Conservation (phyloP, 202 grass and related monocot genomes). For the Dendrocalamus latiflorus region DNA sequence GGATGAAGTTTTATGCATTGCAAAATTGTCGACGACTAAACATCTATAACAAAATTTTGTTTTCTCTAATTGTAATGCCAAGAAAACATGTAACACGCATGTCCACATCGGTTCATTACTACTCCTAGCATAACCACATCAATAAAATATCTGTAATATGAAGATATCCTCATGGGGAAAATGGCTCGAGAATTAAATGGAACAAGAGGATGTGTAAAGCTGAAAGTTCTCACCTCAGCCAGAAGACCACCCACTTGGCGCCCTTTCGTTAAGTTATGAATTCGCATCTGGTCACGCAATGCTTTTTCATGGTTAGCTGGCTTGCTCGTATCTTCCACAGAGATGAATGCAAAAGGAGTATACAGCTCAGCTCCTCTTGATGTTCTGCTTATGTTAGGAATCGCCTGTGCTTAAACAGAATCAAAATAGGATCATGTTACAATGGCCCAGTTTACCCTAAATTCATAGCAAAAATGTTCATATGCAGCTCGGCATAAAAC, state of each 20-base stretch:
- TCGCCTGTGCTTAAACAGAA: slow-evolving; percentile 37
- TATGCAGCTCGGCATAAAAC: neutral
- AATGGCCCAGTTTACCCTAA: neutral
- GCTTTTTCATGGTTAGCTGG: slow-evolving; percentile 29
- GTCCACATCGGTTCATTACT: neutral
- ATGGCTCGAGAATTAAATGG: neutral
- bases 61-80: neutral
- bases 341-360: no score
- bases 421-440: neutral
- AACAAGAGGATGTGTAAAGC: neutral
- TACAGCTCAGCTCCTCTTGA: slow-evolving; percentile 36
- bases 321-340: slow-evolving; percentile 64
- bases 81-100: neutral
- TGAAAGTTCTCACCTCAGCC: slow-evolving; percentile 53
- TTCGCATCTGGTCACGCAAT: slow-evolving; percentile 47
- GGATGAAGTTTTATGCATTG: neutral
- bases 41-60: neutral
- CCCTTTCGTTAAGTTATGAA: slow-evolving; percentile 64
- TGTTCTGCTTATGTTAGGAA: slow-evolving; percentile 52
- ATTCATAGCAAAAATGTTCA: neutral
- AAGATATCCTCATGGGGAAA: no score
- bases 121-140: no score
- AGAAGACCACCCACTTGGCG: slow-evolving; percentile 42
- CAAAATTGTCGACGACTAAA: neutral
- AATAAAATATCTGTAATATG: neutral